Evolutionary conservation across 208 protist species (phyloP).

Genomic region (Vickermania spadyakhi): DNA sequence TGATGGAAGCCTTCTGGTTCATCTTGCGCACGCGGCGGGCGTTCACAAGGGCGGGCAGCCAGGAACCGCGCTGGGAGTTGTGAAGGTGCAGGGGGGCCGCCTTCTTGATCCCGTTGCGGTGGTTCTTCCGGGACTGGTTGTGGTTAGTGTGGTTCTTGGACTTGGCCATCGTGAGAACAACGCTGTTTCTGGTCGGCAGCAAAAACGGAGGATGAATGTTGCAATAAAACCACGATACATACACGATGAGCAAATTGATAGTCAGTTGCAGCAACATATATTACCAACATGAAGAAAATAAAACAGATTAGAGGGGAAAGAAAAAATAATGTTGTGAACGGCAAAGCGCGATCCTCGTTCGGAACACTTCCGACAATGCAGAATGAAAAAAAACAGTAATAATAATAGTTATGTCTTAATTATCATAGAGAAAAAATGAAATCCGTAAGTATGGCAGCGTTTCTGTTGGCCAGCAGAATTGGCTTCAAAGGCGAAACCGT

Average conservation of each 20-base stretch:
- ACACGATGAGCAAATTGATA: too few species aligned
- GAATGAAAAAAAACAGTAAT: too few species aligned
- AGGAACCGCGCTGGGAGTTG: conserved; percentile 75
- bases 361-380: too few species aligned
- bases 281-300: conserved; percentile 4
- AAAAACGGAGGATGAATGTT: too few species aligned
- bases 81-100: conserved; percentile 56
- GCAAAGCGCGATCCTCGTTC: too few species aligned
- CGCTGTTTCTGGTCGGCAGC: neutral
- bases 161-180: conserved; percentile 66
- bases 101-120: conserved; percentile 87
- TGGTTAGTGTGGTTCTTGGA: conserved; percentile 93
- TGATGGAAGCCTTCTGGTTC: conserved; percentile 80
- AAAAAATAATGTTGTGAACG: neutral
- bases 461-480: too few species aligned
- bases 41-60: conserved; percentile 76
- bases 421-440: too few species aligned
- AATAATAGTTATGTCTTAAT: too few species aligned
- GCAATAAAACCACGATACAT: too few species aligned
- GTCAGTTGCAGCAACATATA: too few species aligned
- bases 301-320: neutral
- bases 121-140: conserved; percentile 90
- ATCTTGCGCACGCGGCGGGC: conserved; percentile 78
- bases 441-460: too few species aligned
- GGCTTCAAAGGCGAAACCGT: too few species aligned